phyloP scores from a whole-genome alignment of 2,329 filamentous ascomycete species.

The Botryotinia narcissicola region DNA sequence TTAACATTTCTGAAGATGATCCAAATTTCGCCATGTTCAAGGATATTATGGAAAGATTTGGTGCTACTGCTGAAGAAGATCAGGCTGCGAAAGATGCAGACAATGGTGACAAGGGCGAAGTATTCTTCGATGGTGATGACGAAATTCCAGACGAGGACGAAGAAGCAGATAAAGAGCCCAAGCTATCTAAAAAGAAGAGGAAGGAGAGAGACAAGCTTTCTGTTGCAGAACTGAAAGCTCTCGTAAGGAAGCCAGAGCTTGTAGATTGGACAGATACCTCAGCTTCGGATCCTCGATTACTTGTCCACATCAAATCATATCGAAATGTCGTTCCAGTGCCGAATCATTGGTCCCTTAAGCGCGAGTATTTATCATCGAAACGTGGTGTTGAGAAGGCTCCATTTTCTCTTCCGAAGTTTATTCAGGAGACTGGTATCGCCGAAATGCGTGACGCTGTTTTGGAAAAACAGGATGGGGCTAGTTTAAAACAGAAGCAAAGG shows the following conservation, averaged over 20 bases:
- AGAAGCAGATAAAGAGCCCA: slow-evolving; percentile 59
- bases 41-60: slow-evolving; percentile 78
- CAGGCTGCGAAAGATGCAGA: slow-evolving; percentile 62
- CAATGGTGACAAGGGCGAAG: slow-evolving; percentile 74
- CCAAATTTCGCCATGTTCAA: slow-evolving; percentile 82
- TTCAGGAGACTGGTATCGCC: slow-evolving; percentile 93
- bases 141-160: slow-evolving; percentile 86
- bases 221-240: slow-evolving; percentile 89
- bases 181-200: slow-evolving; percentile 89
- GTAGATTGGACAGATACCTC: slow-evolving; percentile 98
- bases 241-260: slow-evolving; percentile 86
- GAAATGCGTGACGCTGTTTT: slow-evolving; percentile 97
- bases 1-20: slow-evolving; percentile 62
- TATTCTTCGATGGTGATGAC: slow-evolving; percentile 80
- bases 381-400: slow-evolving; percentile 93
- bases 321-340: slow-evolving; percentile 95
- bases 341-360: slow-evolving; percentile 90
- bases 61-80: slow-evolving; percentile 61
- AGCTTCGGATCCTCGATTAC: slow-evolving; percentile 79
- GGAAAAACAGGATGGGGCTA: slow-evolving; percentile 91
- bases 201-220: slow-evolving; percentile 91
- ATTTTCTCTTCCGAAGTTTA: slow-evolving; percentile 92
- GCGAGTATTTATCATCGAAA: slow-evolving; percentile 96
- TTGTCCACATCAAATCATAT: slow-evolving; percentile 93
- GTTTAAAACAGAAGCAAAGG: slow-evolving; percentile 90